A percentile compares a stretch with the other conserved stretches of the same genome.
phyloP scores from a whole-genome alignment of 2,329 filamentous ascomycete species.

The Ophiosphaerella narmari region DNA sequence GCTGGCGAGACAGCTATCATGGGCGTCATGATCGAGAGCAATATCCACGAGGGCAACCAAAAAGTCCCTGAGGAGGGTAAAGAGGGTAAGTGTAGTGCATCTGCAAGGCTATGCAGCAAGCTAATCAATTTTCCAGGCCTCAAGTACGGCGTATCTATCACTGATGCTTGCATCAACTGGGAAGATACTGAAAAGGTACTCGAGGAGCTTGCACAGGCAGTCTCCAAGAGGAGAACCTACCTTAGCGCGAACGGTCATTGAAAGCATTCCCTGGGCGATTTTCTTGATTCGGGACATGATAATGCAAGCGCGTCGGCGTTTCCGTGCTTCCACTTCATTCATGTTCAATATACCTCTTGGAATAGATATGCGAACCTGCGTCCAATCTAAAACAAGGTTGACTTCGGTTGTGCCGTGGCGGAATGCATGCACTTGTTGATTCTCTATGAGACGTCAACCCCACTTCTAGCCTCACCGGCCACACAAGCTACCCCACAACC shows the following conservation, averaged over 20 bases:
- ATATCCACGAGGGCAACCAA: slow-evolving; percentile 93
- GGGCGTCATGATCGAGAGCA: slow-evolving; percentile 98
- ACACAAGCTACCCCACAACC: too few relatives aligned
- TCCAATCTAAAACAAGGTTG: not conserved
- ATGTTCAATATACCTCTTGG: not conserved
- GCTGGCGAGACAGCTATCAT: slow-evolving; percentile 85
- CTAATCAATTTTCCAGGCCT: slow-evolving; percentile 59
- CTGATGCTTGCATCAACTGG: slow-evolving; percentile 96
- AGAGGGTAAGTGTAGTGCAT: slow-evolving; percentile 26
- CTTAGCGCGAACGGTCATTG: slow-evolving; percentile 38
- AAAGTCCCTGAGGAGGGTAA: slow-evolving; percentile 90
- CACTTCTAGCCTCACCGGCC: too few relatives aligned
- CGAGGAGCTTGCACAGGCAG: slow-evolving; percentile 76
- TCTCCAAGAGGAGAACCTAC: slow-evolving; percentile 70
- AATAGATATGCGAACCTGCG: not conserved
- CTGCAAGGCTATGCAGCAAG: not conserved
- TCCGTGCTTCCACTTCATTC: not conserved
- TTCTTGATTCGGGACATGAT: not conserved
- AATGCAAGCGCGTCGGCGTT: slow-evolving; percentile 2
- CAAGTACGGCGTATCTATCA: slow-evolving; percentile 94
- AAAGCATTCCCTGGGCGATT: slow-evolving; percentile 10
- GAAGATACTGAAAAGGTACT: slow-evolving; percentile 83
- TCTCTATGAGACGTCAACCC: too few relatives aligned
- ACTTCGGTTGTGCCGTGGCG: not conserved
- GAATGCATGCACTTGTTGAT: too few relatives aligned